These are phyloP conservation scores for Colletotrichum coccodes DNA, from an alignment of 2,329 filamentous ascomycete genomes.

Conservation along the genomic window DNA sequence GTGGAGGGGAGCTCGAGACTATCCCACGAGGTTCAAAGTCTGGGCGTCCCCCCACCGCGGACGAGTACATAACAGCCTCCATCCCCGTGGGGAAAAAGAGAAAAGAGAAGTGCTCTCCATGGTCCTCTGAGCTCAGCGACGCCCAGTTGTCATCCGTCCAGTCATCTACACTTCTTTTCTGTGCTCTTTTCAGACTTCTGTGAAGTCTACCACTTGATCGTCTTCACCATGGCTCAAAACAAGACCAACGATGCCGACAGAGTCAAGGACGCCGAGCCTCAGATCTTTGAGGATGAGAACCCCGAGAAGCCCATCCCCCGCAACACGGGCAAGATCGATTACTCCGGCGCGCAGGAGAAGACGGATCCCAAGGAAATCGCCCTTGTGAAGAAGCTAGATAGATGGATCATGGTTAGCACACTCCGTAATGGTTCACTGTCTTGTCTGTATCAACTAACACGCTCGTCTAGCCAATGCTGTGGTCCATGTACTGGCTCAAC, in stretches of 20 bases:
- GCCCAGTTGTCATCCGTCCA: neutral
- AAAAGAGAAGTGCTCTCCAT: neutral
- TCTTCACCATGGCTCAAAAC: neutral
- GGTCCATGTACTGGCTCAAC: slow-evolving; percentile 35
- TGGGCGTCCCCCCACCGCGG: slow-evolving; percentile 11
- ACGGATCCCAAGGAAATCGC: slow-evolving; percentile 52
- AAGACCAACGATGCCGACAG: neutral
- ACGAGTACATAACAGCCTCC: slow-evolving; percentile 17
- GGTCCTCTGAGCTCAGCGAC: slow-evolving; percentile 4
- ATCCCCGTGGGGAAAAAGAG: neutral
- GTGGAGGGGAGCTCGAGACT: neutral
- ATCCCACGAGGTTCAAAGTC: neutral
- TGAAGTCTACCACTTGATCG: neutral
- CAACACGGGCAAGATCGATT: slow-evolving; percentile 40
- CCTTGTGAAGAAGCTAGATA: slow-evolving; percentile 51
- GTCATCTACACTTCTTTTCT: neutral
- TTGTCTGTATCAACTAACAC: neutral
- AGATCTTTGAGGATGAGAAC: slow-evolving; percentile 32
- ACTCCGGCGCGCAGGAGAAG: slow-evolving; percentile 51
- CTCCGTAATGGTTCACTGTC: slow-evolving; percentile 39
- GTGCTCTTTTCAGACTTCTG: neutral
- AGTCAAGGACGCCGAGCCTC: slow-evolving; percentile 24
- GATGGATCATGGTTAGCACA: slow-evolving; percentile 47
- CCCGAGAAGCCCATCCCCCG: slow-evolving; percentile 34
- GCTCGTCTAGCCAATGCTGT: slow-evolving; percentile 30